A percentile compares a stretch with the other conserved stretches of the same genome.
phyloP scores from a whole-genome alignment of 2,329 filamentous ascomycete genomes.

The Epichloe scottii region DNA sequence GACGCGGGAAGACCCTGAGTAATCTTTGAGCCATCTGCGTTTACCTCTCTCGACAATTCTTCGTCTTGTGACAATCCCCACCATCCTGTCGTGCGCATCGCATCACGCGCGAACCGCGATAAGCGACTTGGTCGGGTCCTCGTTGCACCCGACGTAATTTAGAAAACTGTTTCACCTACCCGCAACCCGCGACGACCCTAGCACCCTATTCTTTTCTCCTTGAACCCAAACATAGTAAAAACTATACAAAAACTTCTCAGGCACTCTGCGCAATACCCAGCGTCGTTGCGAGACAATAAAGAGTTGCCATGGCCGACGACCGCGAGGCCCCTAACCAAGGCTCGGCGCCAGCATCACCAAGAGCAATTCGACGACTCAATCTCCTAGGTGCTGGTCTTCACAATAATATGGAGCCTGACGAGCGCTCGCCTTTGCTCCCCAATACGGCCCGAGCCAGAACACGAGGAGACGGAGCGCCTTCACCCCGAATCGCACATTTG shows the following conservation, averaged over 20 bases:
- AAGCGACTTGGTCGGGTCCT: background rate
- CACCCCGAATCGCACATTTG: constrained; percentile 16
- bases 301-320: constrained; percentile 19
- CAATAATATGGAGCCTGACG: constrained; percentile 24
- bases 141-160: background rate
- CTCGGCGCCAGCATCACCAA: constrained; percentile 23
- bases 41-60: too few relatives aligned
- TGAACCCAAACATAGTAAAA: background rate
- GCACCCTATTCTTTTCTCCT: too few relatives aligned
- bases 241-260: too few relatives aligned
- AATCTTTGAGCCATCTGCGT: too few relatives aligned
- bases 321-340: constrained; percentile 13
- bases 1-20: too few relatives aligned
- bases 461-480: constrained; percentile 24
- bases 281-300: background rate
- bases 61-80: background rate
- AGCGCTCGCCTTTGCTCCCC: constrained; percentile 30
- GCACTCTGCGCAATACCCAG: too few relatives aligned
- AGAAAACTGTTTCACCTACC: background rate
- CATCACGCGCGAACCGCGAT: background rate
- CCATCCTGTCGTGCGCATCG: background rate
- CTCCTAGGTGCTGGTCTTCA: constrained; percentile 13
- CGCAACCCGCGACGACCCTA: background rate
- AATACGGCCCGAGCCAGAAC: constrained; percentile 27
- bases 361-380: constrained; percentile 16